Evolutionary conservation across 768 basidiomycete species (phyloP).

Genomic region (Boletus subcaerulescens): DNA sequence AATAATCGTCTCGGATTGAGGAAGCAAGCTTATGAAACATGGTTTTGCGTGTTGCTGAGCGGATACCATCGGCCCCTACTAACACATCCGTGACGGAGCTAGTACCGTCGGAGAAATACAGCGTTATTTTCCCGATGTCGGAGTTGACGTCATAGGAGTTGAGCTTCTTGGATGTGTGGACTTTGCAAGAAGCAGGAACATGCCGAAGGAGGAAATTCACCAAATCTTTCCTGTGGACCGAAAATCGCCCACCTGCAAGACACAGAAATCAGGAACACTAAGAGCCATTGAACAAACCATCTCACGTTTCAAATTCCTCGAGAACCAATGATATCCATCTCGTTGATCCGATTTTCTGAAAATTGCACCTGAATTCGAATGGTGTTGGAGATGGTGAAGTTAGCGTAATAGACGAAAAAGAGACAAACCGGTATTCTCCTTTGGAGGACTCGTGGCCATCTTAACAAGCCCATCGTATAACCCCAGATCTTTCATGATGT

Average conservation of each 20-base stretch:
- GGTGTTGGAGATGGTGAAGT: not conserved
- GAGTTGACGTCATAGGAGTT: constrained; percentile 26
- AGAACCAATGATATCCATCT: constrained; percentile 31
- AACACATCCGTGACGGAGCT: constrained; percentile 38
- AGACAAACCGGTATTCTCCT: constrained; percentile 21
- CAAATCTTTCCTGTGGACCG: constrained; percentile 39
- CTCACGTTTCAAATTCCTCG: constrained; percentile 24
- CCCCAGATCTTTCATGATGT: constrained; percentile 38
- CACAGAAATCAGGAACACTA: not conserved
- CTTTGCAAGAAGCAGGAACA: constrained; percentile 24
- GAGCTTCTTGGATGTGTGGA: constrained; percentile 37
- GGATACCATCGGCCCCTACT: constrained; percentile 44
- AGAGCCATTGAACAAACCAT: not conserved
- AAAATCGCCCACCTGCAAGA: constrained; percentile 21
- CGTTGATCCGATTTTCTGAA: constrained; percentile 36
- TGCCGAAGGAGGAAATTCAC: constrained; percentile 32
- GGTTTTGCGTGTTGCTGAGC: constrained; percentile 32
- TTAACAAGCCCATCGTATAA: constrained; percentile 33
- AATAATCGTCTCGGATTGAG: not conserved
- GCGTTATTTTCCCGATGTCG: constrained; percentile 18
- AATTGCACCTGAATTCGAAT: constrained; percentile 14
- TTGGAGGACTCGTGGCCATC: constrained; percentile 14
- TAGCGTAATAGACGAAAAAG: not conserved
- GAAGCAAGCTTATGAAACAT: constrained; percentile 24
- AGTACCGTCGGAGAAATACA: constrained; percentile 39